Conservation (phyloP, 768 basidiomycete species). For the Russula griseocarnosa region DNA sequence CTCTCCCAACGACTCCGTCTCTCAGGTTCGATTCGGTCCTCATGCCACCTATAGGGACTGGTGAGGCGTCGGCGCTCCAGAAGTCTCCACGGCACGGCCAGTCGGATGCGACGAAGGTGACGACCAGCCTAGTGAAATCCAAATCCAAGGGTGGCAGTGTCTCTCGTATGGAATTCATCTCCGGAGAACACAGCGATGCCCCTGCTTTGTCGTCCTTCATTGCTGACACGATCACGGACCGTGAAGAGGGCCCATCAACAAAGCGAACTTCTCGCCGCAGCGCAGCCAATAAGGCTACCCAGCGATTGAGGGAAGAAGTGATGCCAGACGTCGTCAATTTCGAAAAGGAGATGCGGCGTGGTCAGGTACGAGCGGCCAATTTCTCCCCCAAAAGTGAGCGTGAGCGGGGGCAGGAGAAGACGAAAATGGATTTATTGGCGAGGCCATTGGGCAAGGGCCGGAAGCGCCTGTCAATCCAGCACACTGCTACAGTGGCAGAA, state of each 20-base stretch:
- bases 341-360: slow-evolving; percentile 58
- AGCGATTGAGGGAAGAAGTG: slow-evolving; percentile 46
- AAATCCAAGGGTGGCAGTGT: slow-evolving; percentile 11
- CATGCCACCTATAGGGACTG: slow-evolving; percentile 25
- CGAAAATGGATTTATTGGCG: slow-evolving; percentile 20
- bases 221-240: slow-evolving; percentile 28
- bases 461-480: slow-evolving; percentile 32
- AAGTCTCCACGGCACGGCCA: slow-evolving; percentile 13
- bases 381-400: slow-evolving; percentile 28
- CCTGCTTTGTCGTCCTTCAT: slow-evolving; percentile 16
- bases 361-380: slow-evolving; percentile 32
- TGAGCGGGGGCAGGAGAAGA: slow-evolving; percentile 28
- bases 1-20: slow-evolving; percentile 5
- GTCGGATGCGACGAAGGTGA: slow-evolving; percentile 3
- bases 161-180: neutral
- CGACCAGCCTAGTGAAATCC: slow-evolving; percentile 15
- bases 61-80: neutral
- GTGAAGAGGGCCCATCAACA: slow-evolving; percentile 16
- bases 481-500: slow-evolving; percentile 14
- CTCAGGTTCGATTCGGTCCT: slow-evolving; percentile 22
- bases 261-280: slow-evolving; percentile 39
- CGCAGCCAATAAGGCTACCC: slow-evolving; percentile 52
- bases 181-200: neutral
- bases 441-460: slow-evolving; percentile 31
- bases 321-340: slow-evolving; percentile 76